Evolutionary conservation across 371 early-diverging fungal genomes (phyloP).

Genomic region (Mortierella sp.): DNA sequence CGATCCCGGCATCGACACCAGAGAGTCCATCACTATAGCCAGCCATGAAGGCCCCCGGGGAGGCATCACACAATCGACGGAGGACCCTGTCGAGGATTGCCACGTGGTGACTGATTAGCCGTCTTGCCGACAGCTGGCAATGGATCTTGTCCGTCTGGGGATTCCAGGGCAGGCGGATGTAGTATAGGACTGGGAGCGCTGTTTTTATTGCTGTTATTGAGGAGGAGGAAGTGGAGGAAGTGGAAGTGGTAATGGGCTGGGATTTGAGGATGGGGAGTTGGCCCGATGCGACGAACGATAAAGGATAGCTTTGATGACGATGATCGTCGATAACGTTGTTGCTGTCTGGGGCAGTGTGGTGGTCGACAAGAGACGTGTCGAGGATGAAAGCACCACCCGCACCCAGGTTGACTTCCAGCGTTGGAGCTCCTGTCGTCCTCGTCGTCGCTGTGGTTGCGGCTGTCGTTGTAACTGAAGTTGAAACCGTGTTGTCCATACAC

Average conservation of each 20-base stretch:
- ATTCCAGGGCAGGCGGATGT: conserved; percentile 37
- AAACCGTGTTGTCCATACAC: background rate
- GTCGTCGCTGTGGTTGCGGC: background rate
- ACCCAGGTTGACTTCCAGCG: conserved; percentile 19
- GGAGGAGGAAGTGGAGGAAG: background rate
- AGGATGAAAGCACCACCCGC: conserved; percentile 25
- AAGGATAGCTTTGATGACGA: conserved; percentile 18
- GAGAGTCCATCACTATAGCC: conserved; percentile 46
- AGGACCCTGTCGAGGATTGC: conserved; percentile 33
- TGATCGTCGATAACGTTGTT: background rate
- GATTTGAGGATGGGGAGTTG: background rate
- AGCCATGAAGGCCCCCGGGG: conserved; percentile 36
- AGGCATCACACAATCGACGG: conserved; percentile 41
- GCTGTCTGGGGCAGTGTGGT: background rate
- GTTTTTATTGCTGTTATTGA: background rate
- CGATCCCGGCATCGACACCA: conserved; percentile 37
- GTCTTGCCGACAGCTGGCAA: conserved; percentile 40
- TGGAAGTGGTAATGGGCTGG: background rate
- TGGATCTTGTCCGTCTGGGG: conserved; percentile 30
- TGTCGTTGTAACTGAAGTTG: background rate
- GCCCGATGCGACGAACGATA: conserved; percentile 30
- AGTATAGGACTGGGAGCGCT: conserved; percentile 16
- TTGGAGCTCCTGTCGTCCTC: background rate
- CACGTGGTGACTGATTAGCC: conserved; percentile 29
- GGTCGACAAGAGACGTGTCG: conserved; percentile 17